Percentiles rank a stretch among this genome's conserved stretches.
phyloP scores from a whole-genome alignment of 352 stramenopile genomes.

The Peronospora belbahrii region DNA sequence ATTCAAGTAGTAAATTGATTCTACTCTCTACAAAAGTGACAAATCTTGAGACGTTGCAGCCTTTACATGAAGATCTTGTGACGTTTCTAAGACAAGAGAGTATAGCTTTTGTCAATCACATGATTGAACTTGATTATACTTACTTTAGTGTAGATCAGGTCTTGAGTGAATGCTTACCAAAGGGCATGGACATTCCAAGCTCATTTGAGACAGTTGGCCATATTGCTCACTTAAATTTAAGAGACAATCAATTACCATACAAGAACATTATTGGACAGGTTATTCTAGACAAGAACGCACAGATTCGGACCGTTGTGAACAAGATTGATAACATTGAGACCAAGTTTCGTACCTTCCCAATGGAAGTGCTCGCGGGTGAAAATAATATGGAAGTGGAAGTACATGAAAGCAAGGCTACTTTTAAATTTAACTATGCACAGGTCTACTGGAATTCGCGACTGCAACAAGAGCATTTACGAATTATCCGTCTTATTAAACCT shows the following conservation, averaged over 20 bases:
- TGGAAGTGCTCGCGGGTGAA: slow-evolving; percentile 92
- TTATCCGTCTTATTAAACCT: slow-evolving; percentile 73
- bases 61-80: slow-evolving; percentile 43
- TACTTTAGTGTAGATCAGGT: slow-evolving; percentile 77
- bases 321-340: slow-evolving; percentile 95
- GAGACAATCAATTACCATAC: slow-evolving; percentile 91
- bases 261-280: slow-evolving; percentile 96
- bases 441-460: slow-evolving; percentile 97
- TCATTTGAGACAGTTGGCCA: slow-evolving; percentile 95
- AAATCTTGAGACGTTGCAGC: slow-evolving; percentile 45
- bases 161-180: slow-evolving; percentile 78
- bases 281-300: slow-evolving; percentile 96
- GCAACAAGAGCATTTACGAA: slow-evolving; percentile 90
- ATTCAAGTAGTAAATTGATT: slow-evolving; percentile 63
- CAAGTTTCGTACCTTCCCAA: slow-evolving; percentile 93
- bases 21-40: slow-evolving; percentile 57
- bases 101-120: slow-evolving; percentile 52
- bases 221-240: slow-evolving; percentile 96
- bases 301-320: slow-evolving; percentile 95
- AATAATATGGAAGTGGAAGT: slow-evolving; percentile 82
- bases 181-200: slow-evolving; percentile 82
- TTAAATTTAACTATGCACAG: slow-evolving; percentile 92
- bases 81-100: slow-evolving; percentile 46
- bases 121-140: slow-evolving; percentile 70
- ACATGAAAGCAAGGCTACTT: slow-evolving; percentile 90